These are phyloP conservation scores for Kodamaea lidongshanica DNA, from an alignment of 805 yeast species.

Conservation along the genomic window DNA sequence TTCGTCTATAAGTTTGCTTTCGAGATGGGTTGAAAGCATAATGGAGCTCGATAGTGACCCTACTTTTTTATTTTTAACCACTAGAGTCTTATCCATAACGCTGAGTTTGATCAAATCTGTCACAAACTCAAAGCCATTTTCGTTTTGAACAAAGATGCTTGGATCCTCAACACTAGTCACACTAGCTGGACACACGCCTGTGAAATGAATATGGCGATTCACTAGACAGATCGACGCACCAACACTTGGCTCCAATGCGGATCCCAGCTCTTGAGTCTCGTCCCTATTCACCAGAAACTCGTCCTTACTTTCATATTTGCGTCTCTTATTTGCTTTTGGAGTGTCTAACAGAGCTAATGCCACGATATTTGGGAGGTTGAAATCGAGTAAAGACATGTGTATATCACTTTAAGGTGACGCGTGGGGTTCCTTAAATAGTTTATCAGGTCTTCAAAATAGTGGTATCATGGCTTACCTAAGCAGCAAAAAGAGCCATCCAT, in stretches of 20 bases:
- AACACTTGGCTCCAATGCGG: too few relatives aligned
- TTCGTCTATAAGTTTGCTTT: constrained; percentile 14
- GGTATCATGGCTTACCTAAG: too few relatives aligned
- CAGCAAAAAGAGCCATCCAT: too few relatives aligned
- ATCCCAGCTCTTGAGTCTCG: too few relatives aligned
- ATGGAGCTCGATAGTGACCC: too few relatives aligned
- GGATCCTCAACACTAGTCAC: neutral
- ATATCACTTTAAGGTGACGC: too few relatives aligned
- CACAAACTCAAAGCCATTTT: constrained; percentile 7
- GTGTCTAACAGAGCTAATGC: constrained; percentile 4
- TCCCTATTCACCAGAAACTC: too few relatives aligned
- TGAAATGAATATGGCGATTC: neutral
- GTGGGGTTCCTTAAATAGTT: too few relatives aligned
- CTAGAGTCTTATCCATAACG: constrained; percentile 7
- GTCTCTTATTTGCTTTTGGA: constrained; percentile 3
- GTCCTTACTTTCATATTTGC: constrained; percentile 1
- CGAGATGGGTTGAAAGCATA: too few relatives aligned
- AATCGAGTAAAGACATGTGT: too few relatives aligned
- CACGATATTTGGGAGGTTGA: constrained; percentile 4
- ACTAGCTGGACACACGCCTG: constrained; percentile 3
- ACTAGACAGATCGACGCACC: neutral
- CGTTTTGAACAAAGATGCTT: constrained; percentile 4
- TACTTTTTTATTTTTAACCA: constrained; percentile 7
- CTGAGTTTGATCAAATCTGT: constrained; percentile 13
- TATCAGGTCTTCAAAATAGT: too few relatives aligned